phyloP scores from a whole-genome alignment of 2,329 filamentous ascomycete species.

The Alternaria gansuensis region DNA sequence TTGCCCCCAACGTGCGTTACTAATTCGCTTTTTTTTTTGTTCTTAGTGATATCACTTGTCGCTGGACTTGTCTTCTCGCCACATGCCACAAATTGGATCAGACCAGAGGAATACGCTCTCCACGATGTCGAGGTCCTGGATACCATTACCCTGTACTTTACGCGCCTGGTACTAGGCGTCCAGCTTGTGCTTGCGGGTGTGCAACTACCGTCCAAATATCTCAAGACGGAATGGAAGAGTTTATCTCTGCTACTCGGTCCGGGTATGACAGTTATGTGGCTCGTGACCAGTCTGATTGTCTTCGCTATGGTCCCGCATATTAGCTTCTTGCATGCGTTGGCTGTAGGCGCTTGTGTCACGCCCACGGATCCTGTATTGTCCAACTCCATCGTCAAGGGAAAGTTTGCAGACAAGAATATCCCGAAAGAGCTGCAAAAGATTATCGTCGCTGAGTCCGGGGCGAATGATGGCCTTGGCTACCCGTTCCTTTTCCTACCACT shows the following conservation, averaged over 20 bases:
- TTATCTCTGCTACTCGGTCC: conserved; percentile 79
- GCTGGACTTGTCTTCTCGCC: conserved; percentile 82
- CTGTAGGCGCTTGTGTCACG: conserved; percentile 85
- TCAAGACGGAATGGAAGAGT: conserved; percentile 79
- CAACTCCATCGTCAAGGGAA: conserved; percentile 91
- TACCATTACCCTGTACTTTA: conserved; percentile 81
- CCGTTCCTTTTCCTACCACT: conserved; percentile 87
- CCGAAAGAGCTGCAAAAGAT: conserved; percentile 80
- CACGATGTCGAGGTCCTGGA: conserved; percentile 67
- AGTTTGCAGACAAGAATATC: conserved; percentile 90
- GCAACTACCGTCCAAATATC: conserved; percentile 84
- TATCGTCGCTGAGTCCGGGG: conserved; percentile 74
- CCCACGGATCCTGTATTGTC: conserved; percentile 89
- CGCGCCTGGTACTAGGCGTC: conserved; percentile 85
- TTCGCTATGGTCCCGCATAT: conserved; percentile 78
- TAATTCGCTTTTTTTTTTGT: conserved; percentile 19
- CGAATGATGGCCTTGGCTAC: conserved; percentile 89
- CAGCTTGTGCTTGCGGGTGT: conserved; percentile 90
- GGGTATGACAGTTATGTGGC: conserved; percentile 87
- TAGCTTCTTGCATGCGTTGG: conserved; percentile 78
- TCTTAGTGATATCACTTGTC: conserved; percentile 80
- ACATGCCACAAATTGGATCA: conserved; percentile 76
- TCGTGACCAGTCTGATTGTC: conserved; percentile 78
- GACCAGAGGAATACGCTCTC: conserved; percentile 75
- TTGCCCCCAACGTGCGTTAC: neutral